Percentiles rank a stretch among this genome's conserved stretches.
Conservation (phyloP, 495 filamentous ascomycete species). For the Podospora fimiseda region DNA sequence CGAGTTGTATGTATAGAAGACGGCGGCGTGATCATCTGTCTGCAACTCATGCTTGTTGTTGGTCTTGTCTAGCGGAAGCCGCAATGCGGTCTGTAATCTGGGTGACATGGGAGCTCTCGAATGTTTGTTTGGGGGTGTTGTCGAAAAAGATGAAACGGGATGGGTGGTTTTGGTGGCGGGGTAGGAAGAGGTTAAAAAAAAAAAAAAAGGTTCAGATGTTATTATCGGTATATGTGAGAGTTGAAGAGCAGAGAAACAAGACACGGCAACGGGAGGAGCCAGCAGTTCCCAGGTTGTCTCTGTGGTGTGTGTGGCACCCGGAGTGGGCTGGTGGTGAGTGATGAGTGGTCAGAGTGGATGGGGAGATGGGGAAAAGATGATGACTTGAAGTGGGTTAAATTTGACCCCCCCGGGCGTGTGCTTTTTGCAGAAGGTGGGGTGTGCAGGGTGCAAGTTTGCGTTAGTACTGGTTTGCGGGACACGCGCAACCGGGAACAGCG, state of each 20-base stretch:
- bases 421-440: too few species aligned
- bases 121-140: constrained; percentile 1
- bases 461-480: constrained; percentile 2
- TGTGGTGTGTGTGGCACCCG: constrained; percentile 1
- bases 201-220: constrained; percentile 11
- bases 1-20: constrained; percentile 36
- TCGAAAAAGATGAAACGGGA: not conserved
- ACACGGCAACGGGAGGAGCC: constrained; percentile 3
- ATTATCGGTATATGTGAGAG: constrained; percentile 8
- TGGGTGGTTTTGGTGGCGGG: constrained; percentile 1
- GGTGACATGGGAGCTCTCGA: constrained; percentile 38
- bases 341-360: not conserved
- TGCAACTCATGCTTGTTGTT: constrained; percentile 34
- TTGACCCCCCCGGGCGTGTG: too few species aligned
- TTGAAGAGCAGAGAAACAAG: not conserved
- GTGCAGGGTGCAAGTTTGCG: not conserved
- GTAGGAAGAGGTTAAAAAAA: not conserved
- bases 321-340: not conserved
- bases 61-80: constrained; percentile 48
- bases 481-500: not conserved
- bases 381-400: not conserved
- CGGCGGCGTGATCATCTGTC: constrained; percentile 33
- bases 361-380: too few species aligned
- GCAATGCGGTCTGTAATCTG: constrained; percentile 43
- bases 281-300: not conserved